Evolutionary conservation across 805 yeast genomes (phyloP).

Genomic region (Candida nanaspora): DNA sequence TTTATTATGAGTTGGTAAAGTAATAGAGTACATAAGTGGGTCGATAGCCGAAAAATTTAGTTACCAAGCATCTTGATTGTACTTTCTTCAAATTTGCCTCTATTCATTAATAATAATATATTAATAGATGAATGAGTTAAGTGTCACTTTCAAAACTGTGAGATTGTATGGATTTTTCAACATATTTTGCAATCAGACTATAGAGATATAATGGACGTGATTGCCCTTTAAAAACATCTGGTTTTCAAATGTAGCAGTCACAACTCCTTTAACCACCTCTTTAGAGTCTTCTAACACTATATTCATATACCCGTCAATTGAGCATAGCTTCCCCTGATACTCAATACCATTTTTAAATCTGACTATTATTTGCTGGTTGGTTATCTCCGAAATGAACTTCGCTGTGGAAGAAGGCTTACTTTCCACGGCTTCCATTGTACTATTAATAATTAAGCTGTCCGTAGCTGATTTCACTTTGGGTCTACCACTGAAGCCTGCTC

Average conservation of each 20-base stretch:
- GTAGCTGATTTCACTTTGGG: too few relatives aligned
- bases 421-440: neutral
- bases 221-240: constrained; percentile 87
- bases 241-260: constrained; percentile 46
- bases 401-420: constrained; percentile 35
- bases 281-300: constrained; percentile 74
- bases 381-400: constrained; percentile 70
- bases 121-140: too few relatives aligned
- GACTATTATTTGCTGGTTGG: constrained; percentile 75
- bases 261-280: constrained; percentile 49
- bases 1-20: neutral
- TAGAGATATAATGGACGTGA: constrained; percentile 51
- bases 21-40: constrained; percentile 19
- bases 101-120: too few relatives aligned
- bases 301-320: constrained; percentile 97
- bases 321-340: constrained; percentile 57
- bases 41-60: too few relatives aligned
- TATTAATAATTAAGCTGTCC: too few relatives aligned
- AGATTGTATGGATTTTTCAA: too few relatives aligned
- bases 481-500: neutral
- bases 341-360: constrained; percentile 83
- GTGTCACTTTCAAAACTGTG: too few relatives aligned
- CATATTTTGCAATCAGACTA: constrained; percentile 8
- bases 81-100: too few relatives aligned
- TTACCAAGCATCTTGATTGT: too few relatives aligned